Evolutionary conservation across 805 yeast species (phyloP), one percentile per base, ranked within the genome.

Genomic region (Ogataea dorogensis): DNA sequence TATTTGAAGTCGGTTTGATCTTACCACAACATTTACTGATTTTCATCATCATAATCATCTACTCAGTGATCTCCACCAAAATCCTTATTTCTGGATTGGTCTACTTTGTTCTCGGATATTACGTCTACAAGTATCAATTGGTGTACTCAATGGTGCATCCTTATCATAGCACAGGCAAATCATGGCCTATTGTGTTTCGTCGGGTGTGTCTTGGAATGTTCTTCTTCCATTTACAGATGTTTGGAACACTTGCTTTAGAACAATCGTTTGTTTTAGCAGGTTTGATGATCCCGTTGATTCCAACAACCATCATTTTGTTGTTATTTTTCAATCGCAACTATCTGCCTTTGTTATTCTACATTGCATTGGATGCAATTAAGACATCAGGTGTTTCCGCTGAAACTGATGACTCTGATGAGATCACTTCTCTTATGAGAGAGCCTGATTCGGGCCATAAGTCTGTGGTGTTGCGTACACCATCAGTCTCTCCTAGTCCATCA

Each of bases 111-210:
- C 50, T 77, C 21, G 83, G 82, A 0, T 75, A 68, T 49, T 77
- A 73, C 49, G 79, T 74, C 10, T 77, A 75, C 57, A 77, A 77
- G 56, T 77, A 77, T 49, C 84, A 77, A 60, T 60, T 77, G 44
- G 69, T 76, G 12, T 77, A 76, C 54, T 71, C 77, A 40, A 71
- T 70, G 64, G 80, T 77, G 17, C 83, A 77, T 47, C 78, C 81
- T 1, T 79, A 76, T 16, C 82, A 77, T 53, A 74, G 81, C 10
- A 77, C 83, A 0, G 84, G 84, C 5, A 75, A 75, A 48, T 79
- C 75, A 3, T 77, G 84, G 84, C 81, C 81, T 3, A 71, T 77
- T 59, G 74, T 77, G 5, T 75, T 76, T 44, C 61, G 78, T 38
- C 56, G 84, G 33, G 63, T 76, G 19, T 68, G 77, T 37, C 51